phyloP scores from a whole-genome alignment of 208 protist species.

The Crithidia acanthocephali region DNA sequence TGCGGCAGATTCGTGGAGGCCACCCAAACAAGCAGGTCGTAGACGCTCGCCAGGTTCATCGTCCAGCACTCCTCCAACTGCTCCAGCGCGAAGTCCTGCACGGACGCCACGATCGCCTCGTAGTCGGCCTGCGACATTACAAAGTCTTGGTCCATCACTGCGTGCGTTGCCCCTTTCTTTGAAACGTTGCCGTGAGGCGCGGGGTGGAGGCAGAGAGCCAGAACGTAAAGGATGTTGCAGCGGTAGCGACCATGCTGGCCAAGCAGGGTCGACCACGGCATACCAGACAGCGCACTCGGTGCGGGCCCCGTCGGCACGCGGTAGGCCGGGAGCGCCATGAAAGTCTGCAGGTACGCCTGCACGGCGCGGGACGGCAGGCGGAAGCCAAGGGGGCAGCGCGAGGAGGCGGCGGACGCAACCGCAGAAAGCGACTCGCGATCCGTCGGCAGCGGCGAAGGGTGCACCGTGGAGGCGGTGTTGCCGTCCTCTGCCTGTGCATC shows the following conservation, averaged over 20 bases:
- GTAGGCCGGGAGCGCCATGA: slow-evolving; percentile 27
- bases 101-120: slow-evolving; percentile 22
- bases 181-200: neutral
- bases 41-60: slow-evolving; percentile 71
- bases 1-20: slow-evolving; percentile 22
- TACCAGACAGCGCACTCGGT: slow-evolving; percentile 41
- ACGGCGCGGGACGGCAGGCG: slow-evolving; percentile 11
- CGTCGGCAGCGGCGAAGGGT: slow-evolving; percentile 8
- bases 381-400: slow-evolving; percentile 19
- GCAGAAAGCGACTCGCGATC: slow-evolving; percentile 11
- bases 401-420: neutral
- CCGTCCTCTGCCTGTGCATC: neutral
- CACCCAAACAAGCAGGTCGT: slow-evolving; percentile 74
- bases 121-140: neutral
- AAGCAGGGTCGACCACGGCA: slow-evolving; percentile 61
- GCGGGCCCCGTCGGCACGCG: slow-evolving; percentile 35
- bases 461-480: neutral
- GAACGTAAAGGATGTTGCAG: slow-evolving; percentile 62
- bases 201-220: slow-evolving; percentile 23
- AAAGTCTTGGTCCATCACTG: neutral
- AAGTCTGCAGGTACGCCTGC: slow-evolving; percentile 22
- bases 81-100: slow-evolving; percentile 60
- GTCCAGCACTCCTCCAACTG: slow-evolving; percentile 82
- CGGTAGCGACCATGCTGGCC: slow-evolving; percentile 64
- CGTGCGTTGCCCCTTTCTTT: neutral